Conservation (phyloP, 441 rosid genomes). For the Jatropha multifida region DNA sequence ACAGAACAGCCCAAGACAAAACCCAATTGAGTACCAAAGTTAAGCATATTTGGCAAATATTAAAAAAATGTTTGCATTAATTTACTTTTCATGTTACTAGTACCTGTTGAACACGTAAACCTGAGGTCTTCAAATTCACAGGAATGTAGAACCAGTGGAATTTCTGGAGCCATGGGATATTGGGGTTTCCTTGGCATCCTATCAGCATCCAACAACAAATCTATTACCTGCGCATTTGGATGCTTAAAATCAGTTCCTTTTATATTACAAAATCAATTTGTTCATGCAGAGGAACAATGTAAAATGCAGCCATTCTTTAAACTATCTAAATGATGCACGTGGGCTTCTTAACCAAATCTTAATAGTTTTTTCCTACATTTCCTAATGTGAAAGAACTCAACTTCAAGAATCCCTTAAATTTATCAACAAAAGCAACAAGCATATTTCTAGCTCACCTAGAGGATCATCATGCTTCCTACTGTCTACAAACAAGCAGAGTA, state of each 20-base stretch:
- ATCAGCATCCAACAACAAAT: slow-evolving; percentile 59
- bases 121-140: slow-evolving; percentile 74
- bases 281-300: background rate
- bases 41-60: background rate
- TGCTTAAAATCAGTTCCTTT: slow-evolving; percentile 16
- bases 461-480: slow-evolving; percentile 13
- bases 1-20: background rate
- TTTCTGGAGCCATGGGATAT: slow-evolving; percentile 76
- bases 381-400: slow-evolving; percentile 1
- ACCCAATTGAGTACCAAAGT: background rate
- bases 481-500: slow-evolving; percentile 9
- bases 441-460: slow-evolving; percentile 21
- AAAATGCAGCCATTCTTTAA: background rate
- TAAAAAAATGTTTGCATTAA: background rate
- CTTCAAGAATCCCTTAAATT: too few relatives aligned
- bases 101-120: slow-evolving; percentile 81
- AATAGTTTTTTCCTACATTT: background rate
- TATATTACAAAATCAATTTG: background rate
- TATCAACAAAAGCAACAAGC: background rate
- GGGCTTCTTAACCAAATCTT: background rate
- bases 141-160: slow-evolving; percentile 73
- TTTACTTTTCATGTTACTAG: slow-evolving; percentile 19
- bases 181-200: slow-evolving; percentile 77
- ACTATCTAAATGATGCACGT: slow-evolving; percentile 6
- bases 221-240: slow-evolving; percentile 57